Base-by-base conservation (phyloP, 108 stramenopile genomes). In the Skeletonema tropicum region DNA sequence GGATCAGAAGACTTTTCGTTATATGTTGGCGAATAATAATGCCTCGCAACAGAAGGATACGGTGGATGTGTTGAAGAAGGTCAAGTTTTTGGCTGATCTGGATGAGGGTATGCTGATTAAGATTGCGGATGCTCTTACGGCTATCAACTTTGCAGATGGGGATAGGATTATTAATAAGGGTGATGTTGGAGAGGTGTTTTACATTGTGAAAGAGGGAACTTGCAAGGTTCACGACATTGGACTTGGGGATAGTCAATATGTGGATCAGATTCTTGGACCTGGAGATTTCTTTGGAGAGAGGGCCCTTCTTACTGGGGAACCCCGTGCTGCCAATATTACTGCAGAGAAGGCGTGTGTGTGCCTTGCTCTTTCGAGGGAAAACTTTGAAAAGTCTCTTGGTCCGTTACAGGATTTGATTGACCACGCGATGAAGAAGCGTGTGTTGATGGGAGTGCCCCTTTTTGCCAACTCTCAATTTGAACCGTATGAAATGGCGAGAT, bases 251-350 rank as follows among this genome's bases (percentile, higher is more conserved):
- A 84, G 82, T 82, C 89, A 81, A 70, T 88, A 76, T 64, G 91
- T 70, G 76, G 91, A 67, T 83, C 91, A 93, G 74, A 52, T 76
- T 36, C 64, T 87, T 21, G 74, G 70, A 17, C 76, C 84, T 10
- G 97, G 98, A 31, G 96, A 98, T 73, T 97, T 86, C 78, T 99
- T 99, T 73, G 98, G 98, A 29, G 98, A 99, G 75, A 89, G 96
- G 31, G 98, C 98, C 29, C 86, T 99, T 23, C 88, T 98, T 55
- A 97, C 96, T 9, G 97, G 97, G 41, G 97, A 98, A 67, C 96
- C 97, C 0, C 94, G 98, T 66, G 82, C 84, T n/a, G 94, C 94
- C 36, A 92, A 92, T 67, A 79, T 90, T 35, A 90, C 92, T 17
- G 84, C 92, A 21, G 75, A 89, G 46, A 79, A 68, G 58, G 76